Base-by-base conservation (phyloP, 2,329 filamentous ascomycete species). In the Aspergillus transmontanensis region DNA sequence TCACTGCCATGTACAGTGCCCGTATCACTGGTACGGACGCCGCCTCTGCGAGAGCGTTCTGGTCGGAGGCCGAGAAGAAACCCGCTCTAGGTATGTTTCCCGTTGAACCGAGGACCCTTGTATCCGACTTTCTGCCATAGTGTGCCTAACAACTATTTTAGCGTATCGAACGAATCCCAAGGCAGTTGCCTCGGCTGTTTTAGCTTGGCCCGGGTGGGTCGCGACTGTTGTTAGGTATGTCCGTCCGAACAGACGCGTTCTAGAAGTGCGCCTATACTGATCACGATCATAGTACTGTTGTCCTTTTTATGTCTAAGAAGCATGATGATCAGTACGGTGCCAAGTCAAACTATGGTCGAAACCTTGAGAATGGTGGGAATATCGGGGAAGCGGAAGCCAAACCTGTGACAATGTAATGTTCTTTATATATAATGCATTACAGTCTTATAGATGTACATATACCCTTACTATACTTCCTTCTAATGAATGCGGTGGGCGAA, bases 211-310 rank as follows among this genome's bases (percentile, higher is more conserved):
- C 23, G 45, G 45, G 3, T 48, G 45, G 45, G 21, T 48, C 14
- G 45, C 45, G 5, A 48, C 45, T 28, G 12, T 28, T 28, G 45
- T 16, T 1, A 48, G 45, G 45, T 48, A 48, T 28, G 45, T 48
- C 6, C 21, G 10, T 12, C 45, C 19, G 14, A 14, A 16, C 5
- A 36, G 34, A 6, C 6, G 5, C 14, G 14, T 6, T 26, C 23
- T 28, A 14, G 1, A 1, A 19, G 23, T 4, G 23, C 21, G 4
- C 70, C 87, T 57, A 78, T 80, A 0, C 76, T 84, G 65, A 87
- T 85, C 34, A 36, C 0, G 79, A 82, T 72, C 30, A n/a, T 7
- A 68, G 66, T 45, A 66, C 66, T 6, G 32, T 65, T 23, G 41
- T 79, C 26, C 72, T 79, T 57, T 77, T 73, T 62, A 71, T 68